phyloP scores from a whole-genome alignment of 345 rosid genomes.

The Leavenworthia alabamica region DNA sequence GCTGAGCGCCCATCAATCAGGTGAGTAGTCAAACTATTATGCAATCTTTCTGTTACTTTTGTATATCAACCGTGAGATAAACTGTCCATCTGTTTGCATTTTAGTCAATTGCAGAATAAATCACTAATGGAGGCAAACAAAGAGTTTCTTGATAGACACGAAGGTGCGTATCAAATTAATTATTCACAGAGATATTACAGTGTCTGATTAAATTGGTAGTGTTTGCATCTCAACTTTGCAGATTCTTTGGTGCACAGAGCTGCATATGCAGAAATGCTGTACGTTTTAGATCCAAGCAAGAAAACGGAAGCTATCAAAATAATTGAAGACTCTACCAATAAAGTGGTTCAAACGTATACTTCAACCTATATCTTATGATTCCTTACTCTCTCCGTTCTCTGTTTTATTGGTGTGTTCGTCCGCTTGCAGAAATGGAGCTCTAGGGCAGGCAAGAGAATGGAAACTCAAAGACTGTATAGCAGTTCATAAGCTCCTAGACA shows the following conservation, averaged over 20 bases:
- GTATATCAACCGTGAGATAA: conserved; percentile 1
- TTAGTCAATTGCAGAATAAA: conserved; percentile 75
- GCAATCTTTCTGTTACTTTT: background rate
- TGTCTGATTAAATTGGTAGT: background rate
- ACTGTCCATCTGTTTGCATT: conserved; percentile 12
- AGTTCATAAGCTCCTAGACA: conserved; percentile 58
- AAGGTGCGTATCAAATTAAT: conserved; percentile 43
- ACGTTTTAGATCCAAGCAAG: conserved; percentile 57
- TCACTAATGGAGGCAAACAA: conserved; percentile 72
- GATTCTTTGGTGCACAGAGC: conserved; percentile 93
- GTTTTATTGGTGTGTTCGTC: background rate
- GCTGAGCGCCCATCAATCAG: conserved; percentile 85
- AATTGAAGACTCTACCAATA: conserved; percentile 70
- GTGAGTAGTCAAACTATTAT: conserved; percentile 33
- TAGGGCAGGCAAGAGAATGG: conserved; percentile 63
- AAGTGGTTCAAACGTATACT: conserved; percentile 45
- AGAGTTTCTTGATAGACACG: conserved; percentile 62
- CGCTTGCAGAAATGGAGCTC: conserved; percentile 51
- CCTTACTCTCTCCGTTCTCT: too few species aligned
- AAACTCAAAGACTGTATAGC: conserved; percentile 78
- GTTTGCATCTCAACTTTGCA: conserved; percentile 27
- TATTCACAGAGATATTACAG: background rate
- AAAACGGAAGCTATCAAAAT: conserved; percentile 62
- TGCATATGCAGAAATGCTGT: conserved; percentile 84
- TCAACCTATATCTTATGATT: background rate